Percentiles rank a stretch among this genome's conserved stretches.
These are phyloP conservation scores for Xylaria flabelliformis DNA, from an alignment of 495 filamentous ascomycete species.

Conservation along the genomic window DNA sequence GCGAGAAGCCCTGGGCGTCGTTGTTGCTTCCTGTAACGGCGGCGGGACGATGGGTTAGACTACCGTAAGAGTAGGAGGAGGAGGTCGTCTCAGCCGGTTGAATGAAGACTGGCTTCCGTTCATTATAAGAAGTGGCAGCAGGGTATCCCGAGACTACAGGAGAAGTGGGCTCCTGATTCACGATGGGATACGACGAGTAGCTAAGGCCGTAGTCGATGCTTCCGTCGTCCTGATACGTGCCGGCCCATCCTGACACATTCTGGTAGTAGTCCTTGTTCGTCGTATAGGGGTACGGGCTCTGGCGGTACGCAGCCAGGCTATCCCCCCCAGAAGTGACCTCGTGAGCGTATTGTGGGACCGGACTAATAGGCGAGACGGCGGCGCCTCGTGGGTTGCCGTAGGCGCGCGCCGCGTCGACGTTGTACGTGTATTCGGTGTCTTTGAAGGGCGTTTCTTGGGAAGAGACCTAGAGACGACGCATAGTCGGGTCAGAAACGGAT, in stretches of 20 bases:
- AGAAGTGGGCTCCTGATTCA: slow-evolving; percentile 41
- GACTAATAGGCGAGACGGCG: slow-evolving; percentile 30
- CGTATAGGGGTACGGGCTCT: slow-evolving; percentile 41
- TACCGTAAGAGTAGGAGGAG: slow-evolving; percentile 36
- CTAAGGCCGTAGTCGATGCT: slow-evolving; percentile 49
- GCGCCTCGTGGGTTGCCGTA: slow-evolving; percentile 45
- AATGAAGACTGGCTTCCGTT: slow-evolving; percentile 42
- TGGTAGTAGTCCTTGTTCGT: slow-evolving; percentile 44
- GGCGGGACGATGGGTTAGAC: slow-evolving; percentile 47
- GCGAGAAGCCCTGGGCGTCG: slow-evolving; percentile 46
- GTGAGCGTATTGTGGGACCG: slow-evolving; percentile 37
- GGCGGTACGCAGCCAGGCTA: slow-evolving; percentile 40
- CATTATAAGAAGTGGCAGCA: slow-evolving; percentile 26
- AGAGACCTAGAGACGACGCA: slow-evolving; percentile 48
- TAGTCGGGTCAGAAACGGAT: slow-evolving; percentile 19
- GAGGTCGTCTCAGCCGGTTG: slow-evolving; percentile 38
- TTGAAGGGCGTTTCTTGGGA: slow-evolving; percentile 55
- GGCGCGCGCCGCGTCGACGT: slow-evolving; percentile 46
- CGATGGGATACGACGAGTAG: slow-evolving; percentile 38
- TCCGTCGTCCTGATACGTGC: slow-evolving; percentile 44
- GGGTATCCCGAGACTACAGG: slow-evolving; percentile 41
- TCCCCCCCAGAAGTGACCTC: slow-evolving; percentile 35
- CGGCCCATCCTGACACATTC: slow-evolving; percentile 41
- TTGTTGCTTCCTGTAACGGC: slow-evolving; percentile 16
- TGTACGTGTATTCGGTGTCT: slow-evolving; percentile 49